Conservation (phyloP, 306 rosid genomes). For the Vicia faba region DNA sequence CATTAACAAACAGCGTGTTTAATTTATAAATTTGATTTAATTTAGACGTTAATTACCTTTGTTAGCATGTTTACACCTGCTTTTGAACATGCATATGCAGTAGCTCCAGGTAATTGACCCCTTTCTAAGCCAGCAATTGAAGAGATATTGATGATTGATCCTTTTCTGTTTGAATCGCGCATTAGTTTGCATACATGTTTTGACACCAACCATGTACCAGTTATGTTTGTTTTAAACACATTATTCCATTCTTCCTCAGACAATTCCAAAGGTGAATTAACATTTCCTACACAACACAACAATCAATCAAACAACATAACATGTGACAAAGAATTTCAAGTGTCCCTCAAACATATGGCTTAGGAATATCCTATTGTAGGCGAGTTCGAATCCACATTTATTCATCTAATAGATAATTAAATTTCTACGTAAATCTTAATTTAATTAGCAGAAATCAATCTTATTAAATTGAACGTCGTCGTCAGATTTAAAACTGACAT, state of each 20-base stretch:
- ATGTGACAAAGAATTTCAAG: neutral
- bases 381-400: too few relatives aligned
- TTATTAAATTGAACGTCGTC: too few relatives aligned
- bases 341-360: too few relatives aligned
- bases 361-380: too few relatives aligned
- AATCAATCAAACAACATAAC: neutral
- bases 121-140: conserved; percentile 64
- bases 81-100: conserved; percentile 66
- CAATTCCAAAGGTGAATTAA: conserved; percentile 56
- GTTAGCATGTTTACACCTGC: conserved; percentile 57
- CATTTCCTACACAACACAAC: conserved; percentile 48
- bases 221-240: conserved; percentile 58
- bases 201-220: conserved; percentile 76
- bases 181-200: conserved; percentile 58
- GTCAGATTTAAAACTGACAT: too few relatives aligned
- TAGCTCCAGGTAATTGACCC: conserved; percentile 65
- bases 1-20: neutral
- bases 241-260: conserved; percentile 75
- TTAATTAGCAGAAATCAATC: too few relatives aligned
- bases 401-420: too few relatives aligned
- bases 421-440: too few relatives aligned
- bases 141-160: conserved; percentile 75
- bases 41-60: conserved; percentile 45
- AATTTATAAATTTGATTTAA: neutral
- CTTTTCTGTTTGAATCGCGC: conserved; percentile 53